A percentile compares a stretch with the other conserved stretches of the same genome.
Conservation (phyloP, 2,329 filamentous ascomycete species). For the Xylariaceae sp. region DNA sequence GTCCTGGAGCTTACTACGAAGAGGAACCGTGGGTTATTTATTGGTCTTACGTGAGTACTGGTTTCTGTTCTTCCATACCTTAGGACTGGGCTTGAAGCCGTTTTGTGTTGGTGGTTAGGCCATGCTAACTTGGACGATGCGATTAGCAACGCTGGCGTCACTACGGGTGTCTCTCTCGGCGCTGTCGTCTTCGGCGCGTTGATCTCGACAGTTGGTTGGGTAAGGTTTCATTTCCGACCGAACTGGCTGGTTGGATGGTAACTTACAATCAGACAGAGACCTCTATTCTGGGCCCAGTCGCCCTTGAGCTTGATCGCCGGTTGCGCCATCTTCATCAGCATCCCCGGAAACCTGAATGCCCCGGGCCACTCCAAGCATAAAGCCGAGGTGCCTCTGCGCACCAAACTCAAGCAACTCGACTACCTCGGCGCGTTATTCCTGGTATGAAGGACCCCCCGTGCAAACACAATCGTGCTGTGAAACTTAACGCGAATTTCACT, state of each 20-base stretch:
- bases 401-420: slow-evolving; percentile 65
- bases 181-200: slow-evolving; percentile 66
- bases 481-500: background rate
- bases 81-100: too few relatives aligned
- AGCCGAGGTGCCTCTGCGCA: slow-evolving; percentile 35
- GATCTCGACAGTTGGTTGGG: slow-evolving; percentile 64
- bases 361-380: slow-evolving; percentile 36
- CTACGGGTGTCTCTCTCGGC: slow-evolving; percentile 65
- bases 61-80: background rate
- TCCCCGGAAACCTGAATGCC: slow-evolving; percentile 47
- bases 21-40: slow-evolving; percentile 64
- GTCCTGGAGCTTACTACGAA: slow-evolving; percentile 69
- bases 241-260: background rate
- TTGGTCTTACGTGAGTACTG: slow-evolving; percentile 55
- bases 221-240: slow-evolving; percentile 35
- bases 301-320: slow-evolving; percentile 61
- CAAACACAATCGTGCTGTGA: too few relatives aligned
- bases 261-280: slow-evolving; percentile 45
- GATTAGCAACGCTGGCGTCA: slow-evolving; percentile 61
- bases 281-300: slow-evolving; percentile 68
- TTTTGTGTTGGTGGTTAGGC: background rate
- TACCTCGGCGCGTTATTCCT: slow-evolving; percentile 68
- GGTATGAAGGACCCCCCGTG: slow-evolving; percentile 38
- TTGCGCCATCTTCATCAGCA: slow-evolving; percentile 57
- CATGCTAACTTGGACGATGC: background rate